Conservation (phyloP, 768 basidiomycete species). For the Sporobolomyces phaffii region DNA sequence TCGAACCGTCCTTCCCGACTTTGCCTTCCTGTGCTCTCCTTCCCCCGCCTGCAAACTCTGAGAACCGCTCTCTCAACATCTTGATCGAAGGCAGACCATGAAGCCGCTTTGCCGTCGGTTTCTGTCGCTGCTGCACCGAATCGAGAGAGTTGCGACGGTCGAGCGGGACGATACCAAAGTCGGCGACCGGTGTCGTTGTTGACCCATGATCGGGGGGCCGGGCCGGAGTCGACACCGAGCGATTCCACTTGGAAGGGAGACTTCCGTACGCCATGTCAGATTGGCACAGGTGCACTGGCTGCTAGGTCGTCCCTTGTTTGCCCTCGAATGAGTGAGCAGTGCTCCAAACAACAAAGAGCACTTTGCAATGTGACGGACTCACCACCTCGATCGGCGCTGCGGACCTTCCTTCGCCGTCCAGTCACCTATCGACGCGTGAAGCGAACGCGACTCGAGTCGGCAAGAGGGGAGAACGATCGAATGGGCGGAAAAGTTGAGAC, state of each 20-base stretch:
- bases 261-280: not conserved
- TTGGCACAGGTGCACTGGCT: too few species aligned
- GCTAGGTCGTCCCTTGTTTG: too few species aligned
- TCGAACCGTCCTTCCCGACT: not conserved
- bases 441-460: too few species aligned
- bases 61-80: not conserved
- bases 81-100: constrained; percentile 1
- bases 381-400: too few species aligned
- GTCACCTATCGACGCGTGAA: too few species aligned
- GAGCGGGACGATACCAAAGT: not conserved
- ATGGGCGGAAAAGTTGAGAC: too few species aligned
- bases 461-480: too few species aligned
- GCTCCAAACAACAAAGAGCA: too few species aligned
- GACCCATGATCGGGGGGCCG: not conserved
- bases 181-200: not conserved
- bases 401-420: too few species aligned
- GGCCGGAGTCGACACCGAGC: not conserved
- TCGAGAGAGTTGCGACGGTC: not conserved
- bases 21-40: not conserved
- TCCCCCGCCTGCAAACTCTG: not conserved
- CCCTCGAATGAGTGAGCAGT: too few species aligned
- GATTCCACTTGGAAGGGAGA: not conserved
- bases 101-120: not conserved
- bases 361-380: too few species aligned
- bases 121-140: not conserved